Evolutionary conservation across 1,139 yeast genomes (phyloP).

Genomic region (Taphrina deformans): DNA sequence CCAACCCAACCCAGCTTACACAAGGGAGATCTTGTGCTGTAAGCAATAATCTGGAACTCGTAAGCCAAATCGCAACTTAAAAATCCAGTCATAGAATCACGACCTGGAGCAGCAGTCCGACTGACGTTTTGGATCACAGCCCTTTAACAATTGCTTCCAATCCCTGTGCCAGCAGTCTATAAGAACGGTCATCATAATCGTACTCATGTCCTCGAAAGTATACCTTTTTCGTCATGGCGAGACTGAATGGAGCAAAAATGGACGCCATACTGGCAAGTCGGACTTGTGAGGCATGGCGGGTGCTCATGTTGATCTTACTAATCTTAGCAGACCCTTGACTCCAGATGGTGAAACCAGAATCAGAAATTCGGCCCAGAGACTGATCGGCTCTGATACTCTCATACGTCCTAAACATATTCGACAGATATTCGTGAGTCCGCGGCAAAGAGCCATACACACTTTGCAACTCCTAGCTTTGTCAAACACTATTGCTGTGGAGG

Average conservation of each 20-base stretch:
- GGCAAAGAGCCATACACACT: constrained; percentile 75
- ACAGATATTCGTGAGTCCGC: constrained; percentile 73
- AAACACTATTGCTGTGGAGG: constrained; percentile 43
- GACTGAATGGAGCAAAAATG: constrained; percentile 92
- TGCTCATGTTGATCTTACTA: too few relatives aligned
- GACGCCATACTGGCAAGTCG: constrained; percentile 85
- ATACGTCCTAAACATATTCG: constrained; percentile 65
- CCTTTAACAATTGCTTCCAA: too few relatives aligned
- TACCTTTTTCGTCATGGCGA: constrained; percentile 52
- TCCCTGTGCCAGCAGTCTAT: too few relatives aligned
- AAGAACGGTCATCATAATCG: too few relatives aligned
- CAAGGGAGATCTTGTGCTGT: too few relatives aligned
- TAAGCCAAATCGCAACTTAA: too few relatives aligned
- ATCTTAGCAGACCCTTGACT: constrained; percentile 11
- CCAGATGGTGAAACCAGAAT: constrained; percentile 70
- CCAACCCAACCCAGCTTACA: too few relatives aligned
- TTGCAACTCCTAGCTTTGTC: constrained; percentile 55
- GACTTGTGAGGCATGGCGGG: constrained; percentile 73
- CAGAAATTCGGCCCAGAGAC: constrained; percentile 66
- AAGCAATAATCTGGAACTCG: too few relatives aligned
- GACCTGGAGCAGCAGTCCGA: too few relatives aligned
- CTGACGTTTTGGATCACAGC: too few relatives aligned
- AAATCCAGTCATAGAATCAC: too few relatives aligned
- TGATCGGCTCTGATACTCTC: constrained; percentile 62
- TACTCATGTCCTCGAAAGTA: constrained; percentile 19